Evolutionary conservation across 2,329 filamentous ascomycete species (phyloP).

Genomic region (Plectosphaerella plurivora): DNA sequence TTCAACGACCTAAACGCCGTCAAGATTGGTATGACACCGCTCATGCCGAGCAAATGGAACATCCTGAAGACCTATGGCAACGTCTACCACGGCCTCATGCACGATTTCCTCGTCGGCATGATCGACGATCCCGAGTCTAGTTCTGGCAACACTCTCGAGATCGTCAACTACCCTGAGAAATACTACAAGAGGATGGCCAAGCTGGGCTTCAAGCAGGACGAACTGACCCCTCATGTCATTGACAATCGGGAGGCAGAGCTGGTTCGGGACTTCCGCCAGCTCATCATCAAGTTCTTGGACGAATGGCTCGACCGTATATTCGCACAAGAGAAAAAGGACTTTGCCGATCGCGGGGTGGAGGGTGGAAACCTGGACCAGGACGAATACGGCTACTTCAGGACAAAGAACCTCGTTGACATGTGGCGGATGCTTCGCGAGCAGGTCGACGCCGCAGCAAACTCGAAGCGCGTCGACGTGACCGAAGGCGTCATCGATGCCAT

Average conservation of each 20-base stretch:
- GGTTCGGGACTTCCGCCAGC: constrained; percentile 86
- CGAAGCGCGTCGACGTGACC: constrained; percentile 81
- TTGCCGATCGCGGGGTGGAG: constrained; percentile 71
- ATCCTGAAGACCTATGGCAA: constrained; percentile 86
- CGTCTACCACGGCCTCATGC: constrained; percentile 93
- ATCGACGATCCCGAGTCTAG: constrained; percentile 82
- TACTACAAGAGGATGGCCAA: constrained; percentile 96
- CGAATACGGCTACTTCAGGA: constrained; percentile 86
- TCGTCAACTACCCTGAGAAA: constrained; percentile 91
- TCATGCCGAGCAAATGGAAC: constrained; percentile 96
- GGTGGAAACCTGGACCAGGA: constrained; percentile 76
- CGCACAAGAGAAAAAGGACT: constrained; percentile 73
- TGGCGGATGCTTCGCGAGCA: constrained; percentile 98
- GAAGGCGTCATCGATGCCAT: constrained; percentile 96
- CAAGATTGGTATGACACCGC: constrained; percentile 81
- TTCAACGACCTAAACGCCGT: constrained; percentile 97
- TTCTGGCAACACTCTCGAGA: constrained; percentile 82
- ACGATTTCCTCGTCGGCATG: constrained; percentile 80
- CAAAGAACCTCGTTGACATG: constrained; percentile 86
- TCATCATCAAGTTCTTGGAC: constrained; percentile 93
- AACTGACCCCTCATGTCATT: constrained; percentile 81
- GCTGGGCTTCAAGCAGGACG: constrained; percentile 71
- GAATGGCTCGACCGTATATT: constrained; percentile 98
- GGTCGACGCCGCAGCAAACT: constrained; percentile 77
- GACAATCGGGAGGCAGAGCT: constrained; percentile 88